phyloP scores from a whole-genome alignment of 2,329 filamentous ascomycete genomes.

The Claviceps pusilla region DNA sequence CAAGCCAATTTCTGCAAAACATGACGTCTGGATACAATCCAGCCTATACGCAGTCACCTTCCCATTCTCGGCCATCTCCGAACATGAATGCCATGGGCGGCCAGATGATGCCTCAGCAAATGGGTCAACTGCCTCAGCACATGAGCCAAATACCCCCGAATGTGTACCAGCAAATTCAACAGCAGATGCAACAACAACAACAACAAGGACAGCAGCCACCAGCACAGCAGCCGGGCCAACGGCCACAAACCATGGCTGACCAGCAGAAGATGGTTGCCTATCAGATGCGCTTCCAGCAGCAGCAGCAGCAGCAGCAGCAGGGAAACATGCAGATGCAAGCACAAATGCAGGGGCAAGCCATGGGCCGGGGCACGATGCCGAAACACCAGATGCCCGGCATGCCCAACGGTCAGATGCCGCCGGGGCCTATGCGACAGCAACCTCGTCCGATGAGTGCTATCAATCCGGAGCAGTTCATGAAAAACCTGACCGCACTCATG shows the following conservation, averaged over 20 bases:
- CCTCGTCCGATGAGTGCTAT: slow-evolving; percentile 26
- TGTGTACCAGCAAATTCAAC: slow-evolving; percentile 26
- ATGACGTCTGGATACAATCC: slow-evolving; percentile 45
- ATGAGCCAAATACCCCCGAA: slow-evolving; percentile 28
- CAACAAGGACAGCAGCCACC: slow-evolving; percentile 32
- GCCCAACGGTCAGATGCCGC: slow-evolving; percentile 42
- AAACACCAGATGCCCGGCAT: slow-evolving; percentile 34
- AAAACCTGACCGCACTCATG: slow-evolving; percentile 67
- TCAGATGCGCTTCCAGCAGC: slow-evolving; percentile 70
- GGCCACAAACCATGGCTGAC: slow-evolving; percentile 30
- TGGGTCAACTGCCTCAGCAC: slow-evolving; percentile 34
- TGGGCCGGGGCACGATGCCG: slow-evolving; percentile 36
- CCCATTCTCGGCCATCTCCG: slow-evolving; percentile 40
- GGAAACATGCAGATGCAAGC: slow-evolving; percentile 33
- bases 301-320: slow-evolving; percentile 38
- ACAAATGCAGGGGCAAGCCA: slow-evolving; percentile 34
- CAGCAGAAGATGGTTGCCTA: slow-evolving; percentile 64
- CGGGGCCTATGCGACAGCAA: slow-evolving; percentile 36
- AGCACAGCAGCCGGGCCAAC: slow-evolving; percentile 25
- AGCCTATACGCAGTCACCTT: slow-evolving; percentile 41
- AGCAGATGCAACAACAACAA: slow-evolving; percentile 20
- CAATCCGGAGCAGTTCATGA: slow-evolving; percentile 56
- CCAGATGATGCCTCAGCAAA: slow-evolving; percentile 41
- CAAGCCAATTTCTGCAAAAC: slow-evolving; percentile 50
- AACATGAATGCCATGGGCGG: slow-evolving; percentile 35